Evolutionary conservation across 805 yeast species (phyloP), one percentile per base, ranked within the genome.

Genomic region (Saturnispora diversa): DNA sequence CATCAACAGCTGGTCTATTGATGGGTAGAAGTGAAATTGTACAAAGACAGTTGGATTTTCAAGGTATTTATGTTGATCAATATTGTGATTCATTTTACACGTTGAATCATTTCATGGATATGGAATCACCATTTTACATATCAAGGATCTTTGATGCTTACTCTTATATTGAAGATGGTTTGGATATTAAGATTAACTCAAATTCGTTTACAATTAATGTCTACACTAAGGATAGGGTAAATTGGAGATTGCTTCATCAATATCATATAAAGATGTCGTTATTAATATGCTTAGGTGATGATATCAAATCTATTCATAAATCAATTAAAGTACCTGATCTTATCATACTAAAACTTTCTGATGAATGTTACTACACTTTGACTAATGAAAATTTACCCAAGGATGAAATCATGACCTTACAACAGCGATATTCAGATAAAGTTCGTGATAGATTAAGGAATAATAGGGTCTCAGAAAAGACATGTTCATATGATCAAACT

Each of bases 401-500:
- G 1, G 52, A 52, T 9, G 12, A 35, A 1, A 35, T 57, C 1
- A 32, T 37, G 1, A 10, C 27, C 5, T 33, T 58, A 10, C 37
- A 41, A 28, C 17, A 37, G 6, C 35, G 35, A 13, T 35, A 47
- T 31, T 17, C 21, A 8, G 31, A 24, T 20, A 47, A 38, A 25
- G 20, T 33, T 1, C 19, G 15, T 7, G 38, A 29, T 11, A 42
- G 35, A 13, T 9, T 42, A 31, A 20, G 22, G 6, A 29, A 20
- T 13, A 32, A 29, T 20, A 44, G 29, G 13, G 31, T 39, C 27
- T 44, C 50, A 9, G 54, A 53, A 35, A 35, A 8, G 2, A 55
- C 66, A 1, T 56, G 68, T 39, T 51, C 64, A 0, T 68, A 60
- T 46, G 71, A 66, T 41, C 64, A 62, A 21, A 55, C 65, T 10